Evolutionary conservation across 306 rosid genomes (phyloP), one percentile per base, ranked within the genome.

Genomic region (Comarum palustre): DNA sequence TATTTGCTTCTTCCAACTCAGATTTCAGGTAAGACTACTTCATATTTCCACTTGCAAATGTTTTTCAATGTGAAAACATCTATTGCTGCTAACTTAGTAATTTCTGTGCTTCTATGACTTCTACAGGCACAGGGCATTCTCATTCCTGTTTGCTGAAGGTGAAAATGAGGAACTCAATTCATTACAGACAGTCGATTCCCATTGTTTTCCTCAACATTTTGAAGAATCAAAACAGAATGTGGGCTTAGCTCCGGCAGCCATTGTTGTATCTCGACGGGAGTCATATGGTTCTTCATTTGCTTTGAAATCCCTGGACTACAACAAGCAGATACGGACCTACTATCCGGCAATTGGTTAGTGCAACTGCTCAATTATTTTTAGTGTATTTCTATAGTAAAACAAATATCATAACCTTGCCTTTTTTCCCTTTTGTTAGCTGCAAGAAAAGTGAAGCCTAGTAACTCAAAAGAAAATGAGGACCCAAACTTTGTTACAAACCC

Each of bases 211-310:
- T 0, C 93, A 90, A 75, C 99, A 87, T 84, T 95, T 87, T n/a
- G 15, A 80, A 31, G 96, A 90, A 48, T 82, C 84, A 17, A 91
- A 87, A 79, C 87, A 91, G 70, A 77, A 85, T 62, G 70, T 87
- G 0, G 99, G 99, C 57, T 90, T 95, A 50, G 96, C 99, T 82
- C 93, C 99, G 0, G 99, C 99, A 14, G 97, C 96, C 34, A 86
- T 95, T 0, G 89, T 95, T 24, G 82, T 79, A 76, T 85, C 89
- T 57, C 82, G 87, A 64, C 86, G 84, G 82, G 96, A 89, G 66
- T 80, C 88, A 41, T 82, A 81, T 54, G 92, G 90, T 74, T 79
- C 81, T 69, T 77, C 87, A 52, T 86, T 86, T 34, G 88, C 82
- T 51, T 87, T 91, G 82, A 83, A 86, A 79, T 89, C 90, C 52